Conservation (phyloP, 371 early-diverging fungal genomes). For the Mortierella sp. region DNA sequence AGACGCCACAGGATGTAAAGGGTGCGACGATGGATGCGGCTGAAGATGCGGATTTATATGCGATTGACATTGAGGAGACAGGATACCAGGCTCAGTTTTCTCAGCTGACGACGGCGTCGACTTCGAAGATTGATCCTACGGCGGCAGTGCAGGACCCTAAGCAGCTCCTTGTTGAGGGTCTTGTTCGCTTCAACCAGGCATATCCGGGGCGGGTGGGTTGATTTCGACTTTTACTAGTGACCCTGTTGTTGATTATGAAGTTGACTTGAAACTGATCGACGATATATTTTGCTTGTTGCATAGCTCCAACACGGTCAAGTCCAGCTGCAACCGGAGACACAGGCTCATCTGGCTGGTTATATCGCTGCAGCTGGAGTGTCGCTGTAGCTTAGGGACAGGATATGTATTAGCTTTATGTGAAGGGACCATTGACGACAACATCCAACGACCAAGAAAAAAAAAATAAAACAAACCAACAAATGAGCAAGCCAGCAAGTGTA, state of each 20-base stretch:
- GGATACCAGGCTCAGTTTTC: conserved; percentile 86
- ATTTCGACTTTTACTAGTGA: no score
- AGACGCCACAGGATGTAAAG: conserved; percentile 64
- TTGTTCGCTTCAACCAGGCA: conserved; percentile 49
- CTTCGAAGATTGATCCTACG: conserved; percentile 59
- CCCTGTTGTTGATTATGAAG: background rate
- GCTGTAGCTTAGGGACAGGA: conserved; percentile 3
- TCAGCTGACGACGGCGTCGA: conserved; percentile 68
- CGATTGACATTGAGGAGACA: conserved; percentile 76
- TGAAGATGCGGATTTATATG: conserved; percentile 76
- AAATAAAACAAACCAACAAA: background rate
- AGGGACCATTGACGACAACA: background rate
- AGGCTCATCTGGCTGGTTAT: conserved; percentile 32
- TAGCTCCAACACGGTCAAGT: conserved; percentile 48
- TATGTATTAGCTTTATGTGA: no score
- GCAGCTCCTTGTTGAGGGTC: conserved; percentile 34
- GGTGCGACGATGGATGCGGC: conserved; percentile 56
- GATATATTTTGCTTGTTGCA: background rate
- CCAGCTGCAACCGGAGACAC: conserved; percentile 47
- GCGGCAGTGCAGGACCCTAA: conserved; percentile 52
- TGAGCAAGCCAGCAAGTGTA: no score
- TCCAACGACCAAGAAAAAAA: background rate
- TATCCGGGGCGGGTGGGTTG: conserved; percentile 52
- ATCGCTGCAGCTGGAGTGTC: conserved; percentile 35
- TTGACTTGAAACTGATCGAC: background rate